phyloP scores from a whole-genome alignment of 1,284 basidiomycete species.

The Quambalaria eucalypti region DNA sequence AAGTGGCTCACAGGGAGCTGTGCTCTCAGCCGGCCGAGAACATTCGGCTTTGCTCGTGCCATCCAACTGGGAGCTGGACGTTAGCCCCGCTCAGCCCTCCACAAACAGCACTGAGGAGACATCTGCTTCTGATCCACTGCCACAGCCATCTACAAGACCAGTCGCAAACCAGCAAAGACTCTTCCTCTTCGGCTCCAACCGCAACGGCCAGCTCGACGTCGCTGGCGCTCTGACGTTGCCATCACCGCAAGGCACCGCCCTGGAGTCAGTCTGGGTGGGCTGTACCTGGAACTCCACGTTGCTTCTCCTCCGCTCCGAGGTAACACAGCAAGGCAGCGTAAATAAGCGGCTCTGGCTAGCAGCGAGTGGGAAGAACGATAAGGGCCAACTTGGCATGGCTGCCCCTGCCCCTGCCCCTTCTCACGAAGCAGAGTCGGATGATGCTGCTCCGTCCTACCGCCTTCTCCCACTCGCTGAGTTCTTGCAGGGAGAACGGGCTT shows the following conservation, averaged over 20 bases:
- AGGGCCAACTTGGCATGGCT: background rate
- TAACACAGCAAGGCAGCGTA: too few relatives aligned
- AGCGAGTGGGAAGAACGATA: background rate
- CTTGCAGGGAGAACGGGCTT: too few relatives aligned
- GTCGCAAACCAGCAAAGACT: background rate
- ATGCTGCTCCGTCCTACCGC: too few relatives aligned
- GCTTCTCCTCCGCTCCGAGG: background rate
- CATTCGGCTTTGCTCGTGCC: slow-evolving; percentile 2
- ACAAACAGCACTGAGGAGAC: background rate
- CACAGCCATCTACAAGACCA: too few relatives aligned
- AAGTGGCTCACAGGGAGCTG: background rate
- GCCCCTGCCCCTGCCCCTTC: too few relatives aligned
- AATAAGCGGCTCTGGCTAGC: background rate
- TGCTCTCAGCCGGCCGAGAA: slow-evolving; percentile 1
- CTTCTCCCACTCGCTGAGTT: too few relatives aligned
- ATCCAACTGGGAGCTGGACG: background rate
- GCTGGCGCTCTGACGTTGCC: background rate
- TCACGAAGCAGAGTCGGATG: too few relatives aligned
- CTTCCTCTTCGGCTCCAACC: slow-evolving; percentile 2
- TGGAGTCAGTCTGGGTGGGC: background rate
- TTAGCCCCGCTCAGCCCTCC: background rate
- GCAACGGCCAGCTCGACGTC: slow-evolving; percentile 2
- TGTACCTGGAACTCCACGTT: slow-evolving; percentile 1
- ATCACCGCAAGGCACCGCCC: background rate
- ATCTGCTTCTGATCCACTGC: too few relatives aligned